A percentile compares a stretch with the other conserved stretches of the same genome.
Conservation (phyloP, 1,139 yeast genomes). For the Suhomyces bokatorum region DNA sequence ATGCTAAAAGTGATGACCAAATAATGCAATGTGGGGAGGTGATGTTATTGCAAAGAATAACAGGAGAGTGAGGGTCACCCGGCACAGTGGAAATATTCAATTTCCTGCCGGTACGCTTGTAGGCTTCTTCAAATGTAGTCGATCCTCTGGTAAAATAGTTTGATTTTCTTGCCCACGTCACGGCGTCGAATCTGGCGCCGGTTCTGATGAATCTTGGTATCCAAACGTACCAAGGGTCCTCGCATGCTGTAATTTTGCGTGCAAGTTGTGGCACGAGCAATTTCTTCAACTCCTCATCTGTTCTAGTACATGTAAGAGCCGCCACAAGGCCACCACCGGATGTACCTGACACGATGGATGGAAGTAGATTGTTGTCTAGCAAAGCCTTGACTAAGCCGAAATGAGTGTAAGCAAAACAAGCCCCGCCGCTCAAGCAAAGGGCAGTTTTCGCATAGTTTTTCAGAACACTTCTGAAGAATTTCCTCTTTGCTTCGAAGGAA, state of each 20-base stretch:
- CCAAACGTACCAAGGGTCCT: conserved; percentile 64
- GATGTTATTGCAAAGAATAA: conserved; percentile 71
- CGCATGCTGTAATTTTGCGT: conserved; percentile 68
- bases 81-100: conserved; percentile 79
- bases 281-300: conserved; percentile 61
- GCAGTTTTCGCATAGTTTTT: conserved; percentile 75
- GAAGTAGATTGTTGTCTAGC: conserved; percentile 64
- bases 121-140: conserved; percentile 70
- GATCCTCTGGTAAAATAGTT: conserved; percentile 75
- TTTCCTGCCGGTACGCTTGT: conserved; percentile 64
- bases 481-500: conserved; percentile 42
- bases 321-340: conserved; percentile 86
- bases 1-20: conserved; percentile 76
- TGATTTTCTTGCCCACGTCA: conserved; percentile 70
- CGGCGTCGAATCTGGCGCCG: conserved; percentile 77
- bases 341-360: conserved; percentile 73
- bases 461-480: conserved; percentile 58
- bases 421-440: conserved; percentile 76
- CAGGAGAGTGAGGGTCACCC: conserved; percentile 81
- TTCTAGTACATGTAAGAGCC: conserved; percentile 68
- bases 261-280: conserved; percentile 65
- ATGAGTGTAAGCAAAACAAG: conserved; percentile 75
- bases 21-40: conserved; percentile 83
- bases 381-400: conserved; percentile 76
- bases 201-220: conserved; percentile 66